Conservation (phyloP, 257 asterid species). For the Avicennia marina region DNA sequence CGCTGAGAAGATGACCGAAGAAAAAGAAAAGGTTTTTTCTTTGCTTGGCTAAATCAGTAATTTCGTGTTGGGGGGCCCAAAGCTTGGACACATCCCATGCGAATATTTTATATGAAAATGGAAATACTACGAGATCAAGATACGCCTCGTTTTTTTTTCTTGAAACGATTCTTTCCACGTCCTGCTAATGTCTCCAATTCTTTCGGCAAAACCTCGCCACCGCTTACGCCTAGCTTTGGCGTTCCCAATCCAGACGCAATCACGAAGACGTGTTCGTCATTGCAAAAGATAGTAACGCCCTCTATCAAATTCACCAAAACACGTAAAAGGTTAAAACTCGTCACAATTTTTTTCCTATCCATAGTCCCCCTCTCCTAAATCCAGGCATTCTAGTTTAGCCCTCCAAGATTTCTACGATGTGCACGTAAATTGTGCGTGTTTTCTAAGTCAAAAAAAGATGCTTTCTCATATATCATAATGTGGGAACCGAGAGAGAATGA, state of each 20-base stretch:
- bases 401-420: neutral
- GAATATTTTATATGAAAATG: too few relatives aligned
- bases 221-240: slow-evolving; percentile 5
- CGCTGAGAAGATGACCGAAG: neutral
- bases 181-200: neutral
- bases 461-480: neutral
- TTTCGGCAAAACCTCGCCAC: slow-evolving; percentile 4
- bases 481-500: neutral
- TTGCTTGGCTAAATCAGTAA: neutral
- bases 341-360: neutral
- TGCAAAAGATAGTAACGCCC: neutral
- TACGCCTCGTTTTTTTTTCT: too few relatives aligned
- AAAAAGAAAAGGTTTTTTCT: too few relatives aligned
- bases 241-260: slow-evolving; percentile 5
- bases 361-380: neutral
- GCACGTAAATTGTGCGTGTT: slow-evolving; percentile 3
- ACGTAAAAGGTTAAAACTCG: neutral
- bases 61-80: neutral
- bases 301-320: neutral
- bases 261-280: neutral
- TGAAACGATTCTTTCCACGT: too few relatives aligned
- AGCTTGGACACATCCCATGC: neutral
- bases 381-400: neutral
- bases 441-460: neutral
- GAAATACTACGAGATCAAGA: too few relatives aligned